These are phyloP conservation scores for Leccinum disarticulatum DNA, from an alignment of 768 basidiomycete species.

Conservation along the genomic window DNA sequence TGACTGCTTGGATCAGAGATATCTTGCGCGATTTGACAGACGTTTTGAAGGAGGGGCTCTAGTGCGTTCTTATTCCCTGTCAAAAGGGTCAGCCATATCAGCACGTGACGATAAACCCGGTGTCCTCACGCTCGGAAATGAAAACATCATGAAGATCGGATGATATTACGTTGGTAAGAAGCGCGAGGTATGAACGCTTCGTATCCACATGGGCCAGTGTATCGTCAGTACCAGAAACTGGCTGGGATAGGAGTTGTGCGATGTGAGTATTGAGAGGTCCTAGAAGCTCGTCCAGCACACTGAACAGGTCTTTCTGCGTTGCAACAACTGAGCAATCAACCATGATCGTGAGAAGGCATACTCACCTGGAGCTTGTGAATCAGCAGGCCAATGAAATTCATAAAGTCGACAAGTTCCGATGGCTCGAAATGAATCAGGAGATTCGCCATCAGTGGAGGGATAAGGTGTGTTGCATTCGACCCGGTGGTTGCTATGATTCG, in stretches of 20 bases:
- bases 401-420: constrained; percentile 90
- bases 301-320: constrained; percentile 74
- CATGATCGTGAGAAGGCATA: background rate
- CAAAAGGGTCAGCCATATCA: constrained; percentile 1
- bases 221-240: constrained; percentile 86
- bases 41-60: constrained; percentile 72
- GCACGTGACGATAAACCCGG: constrained; percentile 24
- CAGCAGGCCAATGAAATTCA: constrained; percentile 90
- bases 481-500: constrained; percentile 90
- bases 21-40: constrained; percentile 73
- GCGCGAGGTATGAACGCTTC: constrained; percentile 82
- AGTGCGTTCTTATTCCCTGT: constrained; percentile 64
- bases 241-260: constrained; percentile 73
- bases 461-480: constrained; percentile 79
- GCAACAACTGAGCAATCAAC: background rate
- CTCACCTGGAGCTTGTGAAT: constrained; percentile 88
- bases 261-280: constrained; percentile 86
- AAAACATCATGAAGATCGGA: constrained; percentile 83
- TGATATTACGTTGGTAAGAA: constrained; percentile 79
- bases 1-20: constrained; percentile 73
- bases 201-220: constrained; percentile 74
- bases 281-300: constrained; percentile 87
- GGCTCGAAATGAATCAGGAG: constrained; percentile 92
- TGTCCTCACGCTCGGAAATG: constrained; percentile 71
- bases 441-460: constrained; percentile 86